Conservation (phyloP, 2,329 filamentous ascomycete genomes). For the Aspergillus viridinutans region DNA sequence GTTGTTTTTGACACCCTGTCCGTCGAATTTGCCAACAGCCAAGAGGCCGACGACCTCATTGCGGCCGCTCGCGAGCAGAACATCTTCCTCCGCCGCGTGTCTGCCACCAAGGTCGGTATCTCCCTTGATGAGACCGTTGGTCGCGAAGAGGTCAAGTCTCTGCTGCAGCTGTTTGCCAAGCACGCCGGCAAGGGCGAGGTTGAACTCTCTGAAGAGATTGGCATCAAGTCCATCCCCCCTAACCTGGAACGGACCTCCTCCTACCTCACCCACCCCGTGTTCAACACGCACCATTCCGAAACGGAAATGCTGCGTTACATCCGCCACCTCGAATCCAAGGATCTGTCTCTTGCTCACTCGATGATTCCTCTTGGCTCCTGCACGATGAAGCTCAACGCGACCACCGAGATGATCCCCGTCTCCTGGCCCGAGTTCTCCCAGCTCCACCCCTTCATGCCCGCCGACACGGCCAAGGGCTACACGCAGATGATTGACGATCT, state of each 20-base stretch:
- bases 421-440: constrained; percentile 71
- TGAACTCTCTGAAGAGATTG: constrained; percentile 29
- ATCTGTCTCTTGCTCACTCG: constrained; percentile 87
- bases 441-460: constrained; percentile 75
- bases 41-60: constrained; percentile 51
- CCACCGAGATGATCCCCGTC: constrained; percentile 86
- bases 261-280: constrained; percentile 85
- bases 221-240: constrained; percentile 43
- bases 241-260: constrained; percentile 65
- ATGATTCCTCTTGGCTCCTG: constrained; percentile 98
- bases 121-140: constrained; percentile 73
- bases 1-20: constrained; percentile 78
- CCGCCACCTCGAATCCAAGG: constrained; percentile 86
- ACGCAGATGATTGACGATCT: constrained; percentile 65
- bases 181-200: constrained; percentile 36
- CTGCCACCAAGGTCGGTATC: constrained; percentile 61
- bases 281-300: constrained; percentile 93
- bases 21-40: constrained; percentile 53
- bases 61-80: constrained; percentile 48
- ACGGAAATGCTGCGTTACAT: constrained; percentile 94
- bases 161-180: constrained; percentile 54
- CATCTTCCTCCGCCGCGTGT: constrained; percentile 62
- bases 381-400: constrained; percentile 97
- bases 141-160: constrained; percentile 52
- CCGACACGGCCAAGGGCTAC: constrained; percentile 64